Evolutionary conservation across 768 basidiomycete species (phyloP), one percentile per base, ranked within the genome.

Genomic region (Boletus edulis): DNA sequence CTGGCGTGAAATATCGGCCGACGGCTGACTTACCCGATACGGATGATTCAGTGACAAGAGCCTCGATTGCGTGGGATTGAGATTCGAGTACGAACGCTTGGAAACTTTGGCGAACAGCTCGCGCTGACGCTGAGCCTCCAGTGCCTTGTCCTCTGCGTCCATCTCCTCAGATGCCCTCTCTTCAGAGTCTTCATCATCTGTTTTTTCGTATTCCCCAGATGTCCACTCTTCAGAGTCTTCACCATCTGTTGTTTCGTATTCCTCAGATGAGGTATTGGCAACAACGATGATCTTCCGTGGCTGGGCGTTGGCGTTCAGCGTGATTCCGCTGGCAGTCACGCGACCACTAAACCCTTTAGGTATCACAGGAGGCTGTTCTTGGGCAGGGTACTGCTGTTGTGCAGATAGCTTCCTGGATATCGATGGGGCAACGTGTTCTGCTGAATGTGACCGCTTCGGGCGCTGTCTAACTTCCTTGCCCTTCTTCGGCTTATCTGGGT

Each of bases 51-150:
- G 67, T 6, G 86, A 81, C 51, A 91, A 72, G 42, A 88, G 68
- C 4, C 89, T 89, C 9, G 79, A 80, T 46, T 73, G 70, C 11
- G 78, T 74, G 50, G 70, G 83, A 63, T 68, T 83, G 67, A 79
- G 68, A 56, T 83, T 83, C 49, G 81, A 79, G 65, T 87, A 88
- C 32, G 83, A 86, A 29, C 78, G 72, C 49, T 81, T 78, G 1
- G 87, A 87, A 14, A 85, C 76, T 71, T 91, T 91, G 57, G 80
- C 78, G 51, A 82, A 82, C 76, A 92, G 75, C 14, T 92, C 86
- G 29, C 81, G 79, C 59, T 86, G 81, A 17, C 82, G 79, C 62
- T 82, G 80, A 2, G 76, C 83, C 64, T 89, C 86, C 54, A 81
- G 62, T 17, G 60, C 55, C 35, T 71, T 71, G 51, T 73, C 76